Conservation (phyloP, 2,329 filamentous ascomycete genomes). For the Cordyceps sp. region DNA sequence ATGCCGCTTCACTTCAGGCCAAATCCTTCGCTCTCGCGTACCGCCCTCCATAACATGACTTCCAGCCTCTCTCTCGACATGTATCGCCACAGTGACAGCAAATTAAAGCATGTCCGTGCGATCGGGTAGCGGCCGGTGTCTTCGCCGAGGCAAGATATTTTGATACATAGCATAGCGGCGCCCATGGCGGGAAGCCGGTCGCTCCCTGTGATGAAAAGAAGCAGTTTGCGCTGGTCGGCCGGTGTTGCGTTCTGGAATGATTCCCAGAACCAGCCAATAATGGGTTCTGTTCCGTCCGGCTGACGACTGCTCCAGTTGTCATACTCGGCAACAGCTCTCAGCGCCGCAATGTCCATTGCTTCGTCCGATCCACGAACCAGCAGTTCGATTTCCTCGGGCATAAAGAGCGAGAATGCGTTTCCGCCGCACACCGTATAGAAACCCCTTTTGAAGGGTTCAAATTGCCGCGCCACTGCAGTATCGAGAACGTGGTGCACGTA, state of each 20-base stretch:
- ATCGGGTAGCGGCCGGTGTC: conserved; percentile 64
- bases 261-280: conserved; percentile 79
- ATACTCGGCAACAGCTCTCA: conserved; percentile 64
- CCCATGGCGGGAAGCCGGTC: conserved; percentile 84
- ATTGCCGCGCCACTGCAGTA: conserved; percentile 61
- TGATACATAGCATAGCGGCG: conserved; percentile 61
- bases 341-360: conserved; percentile 56
- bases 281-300: conserved; percentile 43
- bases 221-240: conserved; percentile 55
- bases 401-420: conserved; percentile 73
- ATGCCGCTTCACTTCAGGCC: conserved; percentile 49
- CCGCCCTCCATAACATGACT: conserved; percentile 63
- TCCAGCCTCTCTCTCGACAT: conserved; percentile 48
- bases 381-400: conserved; percentile 82
- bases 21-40: conserved; percentile 85
- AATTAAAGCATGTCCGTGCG: conserved; percentile 84
- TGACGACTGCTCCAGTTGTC: conserved; percentile 55
- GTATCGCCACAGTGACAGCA: conserved; percentile 63
- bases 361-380: conserved; percentile 76
- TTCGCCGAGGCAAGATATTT: conserved; percentile 58
- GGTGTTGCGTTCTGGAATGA: conserved; percentile 51
- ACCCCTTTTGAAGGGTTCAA: conserved; percentile 83
- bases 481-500: conserved; percentile 73
- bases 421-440: conserved; percentile 87
- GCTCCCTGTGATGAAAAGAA: conserved; percentile 79